Percentiles rank a stretch among this genome's conserved stretches.
Evolutionary conservation across 805 yeast genomes (phyloP).

Genomic region (Ogataea parapolymorpha): DNA sequence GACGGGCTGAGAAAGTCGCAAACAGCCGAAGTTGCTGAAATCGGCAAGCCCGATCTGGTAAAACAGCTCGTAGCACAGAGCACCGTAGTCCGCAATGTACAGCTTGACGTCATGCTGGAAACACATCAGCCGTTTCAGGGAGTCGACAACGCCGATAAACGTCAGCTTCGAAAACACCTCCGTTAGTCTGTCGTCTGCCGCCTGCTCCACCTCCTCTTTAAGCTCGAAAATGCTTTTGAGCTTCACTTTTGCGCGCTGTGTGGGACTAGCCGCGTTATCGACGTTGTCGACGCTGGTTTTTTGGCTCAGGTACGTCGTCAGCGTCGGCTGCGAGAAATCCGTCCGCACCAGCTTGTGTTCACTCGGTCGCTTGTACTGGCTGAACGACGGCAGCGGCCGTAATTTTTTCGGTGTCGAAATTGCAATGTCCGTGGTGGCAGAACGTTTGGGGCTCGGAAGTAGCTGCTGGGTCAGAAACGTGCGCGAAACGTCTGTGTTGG

Average conservation of each 20-base stretch:
- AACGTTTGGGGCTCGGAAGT: slow-evolving; percentile 37
- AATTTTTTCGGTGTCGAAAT: slow-evolving; percentile 8
- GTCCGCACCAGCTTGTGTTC: slow-evolving; percentile 72
- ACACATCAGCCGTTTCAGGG: slow-evolving; percentile 65
- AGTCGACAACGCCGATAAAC: slow-evolving; percentile 82
- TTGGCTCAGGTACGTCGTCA: slow-evolving; percentile 36
- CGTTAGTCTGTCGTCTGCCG: slow-evolving; percentile 54
- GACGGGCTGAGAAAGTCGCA: slow-evolving; percentile 36
- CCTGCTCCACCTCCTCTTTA: slow-evolving; percentile 44
- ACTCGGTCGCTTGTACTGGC: slow-evolving; percentile 37
- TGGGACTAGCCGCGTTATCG: background rate
- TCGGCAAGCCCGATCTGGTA: slow-evolving; percentile 78
- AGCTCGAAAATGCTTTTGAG: slow-evolving; percentile 60
- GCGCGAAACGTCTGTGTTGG: slow-evolving; percentile 62
- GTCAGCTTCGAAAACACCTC: slow-evolving; percentile 65
- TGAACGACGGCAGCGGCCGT: slow-evolving; percentile 5
- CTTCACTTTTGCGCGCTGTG: slow-evolving; percentile 39
- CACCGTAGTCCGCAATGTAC: slow-evolving; percentile 76
- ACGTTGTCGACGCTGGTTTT: background rate
- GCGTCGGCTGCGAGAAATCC: slow-evolving; percentile 59
- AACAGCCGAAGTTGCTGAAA: slow-evolving; percentile 76
- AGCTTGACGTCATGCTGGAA: slow-evolving; percentile 79
- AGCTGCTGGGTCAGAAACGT: slow-evolving; percentile 64
- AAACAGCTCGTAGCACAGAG: slow-evolving; percentile 62
- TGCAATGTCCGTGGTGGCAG: slow-evolving; percentile 11